phyloP scores from a whole-genome alignment of 345 rosid species.

The Melastoma malabathricum region DNA sequence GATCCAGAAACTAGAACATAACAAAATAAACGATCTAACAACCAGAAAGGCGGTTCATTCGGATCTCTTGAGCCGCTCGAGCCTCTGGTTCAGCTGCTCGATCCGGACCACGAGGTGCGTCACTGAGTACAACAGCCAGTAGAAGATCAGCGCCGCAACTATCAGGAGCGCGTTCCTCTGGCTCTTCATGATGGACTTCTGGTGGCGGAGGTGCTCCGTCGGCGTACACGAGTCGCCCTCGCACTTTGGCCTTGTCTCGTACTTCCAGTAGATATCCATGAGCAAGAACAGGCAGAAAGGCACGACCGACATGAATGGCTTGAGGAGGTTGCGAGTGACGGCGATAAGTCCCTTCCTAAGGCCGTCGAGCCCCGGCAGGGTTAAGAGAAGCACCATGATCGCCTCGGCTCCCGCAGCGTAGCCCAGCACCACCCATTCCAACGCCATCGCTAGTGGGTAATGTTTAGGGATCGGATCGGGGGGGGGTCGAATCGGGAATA shows the following conservation, averaged over 20 bases:
- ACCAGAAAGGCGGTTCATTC: conserved; percentile 3
- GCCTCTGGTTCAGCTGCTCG: conserved; percentile 54
- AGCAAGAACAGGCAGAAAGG: conserved; percentile 77
- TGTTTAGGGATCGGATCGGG: neutral
- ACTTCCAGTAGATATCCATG: conserved; percentile 92
- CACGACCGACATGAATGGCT: conserved; percentile 76
- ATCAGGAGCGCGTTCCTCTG: conserved; percentile 78
- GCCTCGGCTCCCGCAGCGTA: conserved; percentile 91
- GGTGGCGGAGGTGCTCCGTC: conserved; percentile 72
- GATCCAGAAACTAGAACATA: too few relatives aligned
- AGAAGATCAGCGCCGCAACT: conserved; percentile 59
- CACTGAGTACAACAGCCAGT: conserved; percentile 78
- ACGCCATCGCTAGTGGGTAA: conserved; percentile 33
- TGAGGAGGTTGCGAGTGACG: conserved; percentile 76
- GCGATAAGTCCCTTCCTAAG: conserved; percentile 60
- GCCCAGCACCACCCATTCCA: conserved; percentile 88
- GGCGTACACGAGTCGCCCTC: conserved; percentile 68
- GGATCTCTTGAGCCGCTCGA: conserved; percentile 55
- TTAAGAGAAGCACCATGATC: conserved; percentile 68
- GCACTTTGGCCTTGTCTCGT: conserved; percentile 70
- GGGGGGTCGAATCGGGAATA: neutral
- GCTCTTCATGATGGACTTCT: conserved; percentile 84
- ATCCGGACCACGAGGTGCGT: conserved; percentile 51
- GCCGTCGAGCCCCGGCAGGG: conserved; percentile 73
- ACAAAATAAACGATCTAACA: too few relatives aligned